Percentiles rank a stretch among this genome's conserved stretches.
Conservation (phyloP, 2,329 filamentous ascomycete species). For the Fusarium fujikuroi region DNA sequence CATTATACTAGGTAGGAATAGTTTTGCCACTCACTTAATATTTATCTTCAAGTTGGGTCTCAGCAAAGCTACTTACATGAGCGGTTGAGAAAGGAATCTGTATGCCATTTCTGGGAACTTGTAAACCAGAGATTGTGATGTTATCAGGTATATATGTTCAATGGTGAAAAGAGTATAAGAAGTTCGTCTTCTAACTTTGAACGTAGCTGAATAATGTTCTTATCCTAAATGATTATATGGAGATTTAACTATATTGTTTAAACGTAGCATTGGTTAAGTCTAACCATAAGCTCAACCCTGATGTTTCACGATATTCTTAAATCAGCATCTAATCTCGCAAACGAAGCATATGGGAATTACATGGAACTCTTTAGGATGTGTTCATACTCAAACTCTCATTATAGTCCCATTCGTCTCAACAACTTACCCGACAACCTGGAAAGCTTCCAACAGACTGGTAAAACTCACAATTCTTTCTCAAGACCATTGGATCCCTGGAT, state of each 20-base stretch:
- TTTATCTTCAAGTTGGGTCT: not conserved
- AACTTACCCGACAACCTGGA: not conserved
- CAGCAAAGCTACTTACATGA: not conserved
- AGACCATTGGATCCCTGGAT: not conserved
- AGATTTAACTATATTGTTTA: not conserved
- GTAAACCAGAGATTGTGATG: not conserved
- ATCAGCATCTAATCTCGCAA: not conserved
- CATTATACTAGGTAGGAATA: not conserved
- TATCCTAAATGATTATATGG: not conserved
- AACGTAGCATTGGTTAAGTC: not conserved
- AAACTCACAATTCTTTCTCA: not conserved
- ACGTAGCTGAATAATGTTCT: not conserved
- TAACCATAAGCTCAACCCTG: not conserved
- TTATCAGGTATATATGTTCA: not conserved
- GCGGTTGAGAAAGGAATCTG: not conserved
- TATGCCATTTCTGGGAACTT: too few species aligned
- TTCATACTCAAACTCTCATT: not conserved
- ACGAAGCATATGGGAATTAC: not conserved
- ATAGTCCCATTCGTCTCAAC: not conserved
- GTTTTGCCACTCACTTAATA: not conserved
- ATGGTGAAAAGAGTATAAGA: not conserved
- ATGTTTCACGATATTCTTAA: not conserved
- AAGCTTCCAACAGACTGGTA: not conserved
- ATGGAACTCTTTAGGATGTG: not conserved
- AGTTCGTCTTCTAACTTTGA: not conserved